Percentiles rank a stretch among this genome's conserved stretches.
Evolutionary conservation across 176 grass and related monocot genomes (phyloP).

Genomic region (Eremochloa ophiuroides): DNA sequence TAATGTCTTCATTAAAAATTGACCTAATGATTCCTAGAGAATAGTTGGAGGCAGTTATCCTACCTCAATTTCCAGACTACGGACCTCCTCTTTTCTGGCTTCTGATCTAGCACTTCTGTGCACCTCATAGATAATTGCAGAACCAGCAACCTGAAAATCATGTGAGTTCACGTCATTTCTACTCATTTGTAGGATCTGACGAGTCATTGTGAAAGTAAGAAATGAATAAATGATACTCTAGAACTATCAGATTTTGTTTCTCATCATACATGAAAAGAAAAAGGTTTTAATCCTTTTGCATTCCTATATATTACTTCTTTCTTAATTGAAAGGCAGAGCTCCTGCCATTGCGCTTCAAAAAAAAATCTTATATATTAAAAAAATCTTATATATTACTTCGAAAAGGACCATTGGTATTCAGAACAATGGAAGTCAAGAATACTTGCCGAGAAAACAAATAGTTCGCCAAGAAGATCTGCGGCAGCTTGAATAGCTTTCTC

Average conservation of each 20-base stretch:
- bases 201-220: constrained; percentile 7
- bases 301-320: no score
- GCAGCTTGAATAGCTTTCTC: constrained; percentile 94
- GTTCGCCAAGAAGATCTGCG: constrained; percentile 79
- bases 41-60: constrained; percentile 10
- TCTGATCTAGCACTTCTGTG: constrained; percentile 91
- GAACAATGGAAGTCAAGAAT: not conserved
- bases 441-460: constrained; percentile 74
- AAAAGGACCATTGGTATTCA: not conserved
- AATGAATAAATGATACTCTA: not conserved
- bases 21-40: not conserved
- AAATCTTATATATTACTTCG: not conserved
- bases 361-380: no score
- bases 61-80: constrained; percentile 73
- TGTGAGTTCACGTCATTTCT: constrained; percentile 11
- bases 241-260: not conserved
- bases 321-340: no score
- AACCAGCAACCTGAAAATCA: constrained; percentile 62
- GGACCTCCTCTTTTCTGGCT: constrained; percentile 83
- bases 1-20: not conserved
- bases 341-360: no score
- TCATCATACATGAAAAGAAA: not conserved
- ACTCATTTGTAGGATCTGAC: constrained; percentile 5
- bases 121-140: constrained; percentile 85
- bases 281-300: not conserved